These are phyloP conservation scores for Aphanomyces astaci DNA, from an alignment of 352 stramenopile genomes.

Conservation along the genomic window DNA sequence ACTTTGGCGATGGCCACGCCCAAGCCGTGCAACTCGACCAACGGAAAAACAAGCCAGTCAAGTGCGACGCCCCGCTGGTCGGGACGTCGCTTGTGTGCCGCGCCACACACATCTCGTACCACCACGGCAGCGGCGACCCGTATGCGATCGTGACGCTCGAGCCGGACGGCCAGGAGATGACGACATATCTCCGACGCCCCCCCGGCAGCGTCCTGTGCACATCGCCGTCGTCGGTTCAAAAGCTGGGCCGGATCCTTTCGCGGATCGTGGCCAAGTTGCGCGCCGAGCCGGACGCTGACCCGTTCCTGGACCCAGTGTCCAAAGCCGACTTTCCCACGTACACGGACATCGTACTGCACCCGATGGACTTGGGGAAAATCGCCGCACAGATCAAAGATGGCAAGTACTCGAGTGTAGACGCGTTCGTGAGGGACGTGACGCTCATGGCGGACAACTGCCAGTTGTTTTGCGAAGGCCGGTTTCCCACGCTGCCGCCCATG, in stretches of 20 bases:
- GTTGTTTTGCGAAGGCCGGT: conserved; percentile 72
- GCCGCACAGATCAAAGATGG: conserved; percentile 42
- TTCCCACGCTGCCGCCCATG: conserved; percentile 63
- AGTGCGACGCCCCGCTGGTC: conserved; percentile 34
- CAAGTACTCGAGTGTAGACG: conserved; percentile 42
- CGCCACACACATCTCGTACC: conserved; percentile 60
- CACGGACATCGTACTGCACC: conserved; percentile 68
- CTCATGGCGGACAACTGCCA: conserved; percentile 71
- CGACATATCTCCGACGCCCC: conserved; percentile 29
- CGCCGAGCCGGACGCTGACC: conserved; percentile 45
- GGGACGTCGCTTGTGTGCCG: conserved; percentile 51
- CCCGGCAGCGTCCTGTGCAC: conserved; percentile 44
- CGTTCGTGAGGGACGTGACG: conserved; percentile 60
- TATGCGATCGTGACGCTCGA: conserved; percentile 59
- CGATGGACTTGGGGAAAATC: conserved; percentile 65
- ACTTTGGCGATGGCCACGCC: conserved; percentile 71
- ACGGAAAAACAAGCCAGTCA: conserved; percentile 64
- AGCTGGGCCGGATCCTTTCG: conserved; percentile 51
- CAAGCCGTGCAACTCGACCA: conserved; percentile 72
- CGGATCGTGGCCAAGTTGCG: conserved; percentile 57
- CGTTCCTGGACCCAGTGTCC: conserved; percentile 73
- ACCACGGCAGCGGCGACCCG: conserved; percentile 70
- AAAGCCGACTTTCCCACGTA: conserved; percentile 76
- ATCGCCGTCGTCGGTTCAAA: conserved; percentile 49
- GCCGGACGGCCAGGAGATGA: no score